Base-by-base conservation (phyloP, 495 filamentous ascomycete genomes). In the Penicillium simplicissimum region DNA sequence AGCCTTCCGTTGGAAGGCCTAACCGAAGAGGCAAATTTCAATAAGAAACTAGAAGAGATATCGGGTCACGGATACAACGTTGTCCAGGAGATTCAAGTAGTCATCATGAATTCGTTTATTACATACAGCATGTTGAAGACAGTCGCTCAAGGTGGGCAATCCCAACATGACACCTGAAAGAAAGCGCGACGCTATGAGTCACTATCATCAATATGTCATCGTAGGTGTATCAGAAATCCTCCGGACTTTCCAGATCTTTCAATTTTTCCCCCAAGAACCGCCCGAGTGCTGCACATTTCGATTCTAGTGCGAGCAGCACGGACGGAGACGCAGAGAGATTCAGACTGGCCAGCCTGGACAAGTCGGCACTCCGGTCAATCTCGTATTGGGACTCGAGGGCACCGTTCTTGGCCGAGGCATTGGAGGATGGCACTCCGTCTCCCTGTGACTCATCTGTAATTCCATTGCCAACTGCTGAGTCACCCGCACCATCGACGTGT, bases 271-370 rank as follows among this genome's bases (percentile, higher is more conserved):
- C 67, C 7, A 81, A 67, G 53, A 81, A 81, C 14, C 71, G 67
- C 3, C 73, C 78, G 23, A 81, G 62, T 11, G 77, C 78, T 0
- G 78, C 78, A 31, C 77, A 81, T 58, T 81, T 81, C 17, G 78
- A 79, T 51, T 81, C 78, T 19, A 81, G 57, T 0, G 78, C 78
- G 8, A 81, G 62, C 11, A 81, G 64, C 7, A 79, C 79, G 9
- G 75, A 61, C 0, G 78, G 78, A 3, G 74, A 73, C 1, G 78
- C 70, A 3, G 77, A 78, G 2, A 81, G 68, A 35, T 81, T 81
- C 43, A 81, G 57, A 54, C 74, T 76, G 2, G 75, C 67, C 4
- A 81, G 67, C 1, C 78, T 74, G 4, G 71, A 74, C 7, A 81
- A 73, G 58, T 81, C 78, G 14, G 63, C 69, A 36, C 68, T 75